These are phyloP conservation scores for Elaeis guineensis DNA, from an alignment of 176 grass and related monocot genomes.

Conservation along the genomic window DNA sequence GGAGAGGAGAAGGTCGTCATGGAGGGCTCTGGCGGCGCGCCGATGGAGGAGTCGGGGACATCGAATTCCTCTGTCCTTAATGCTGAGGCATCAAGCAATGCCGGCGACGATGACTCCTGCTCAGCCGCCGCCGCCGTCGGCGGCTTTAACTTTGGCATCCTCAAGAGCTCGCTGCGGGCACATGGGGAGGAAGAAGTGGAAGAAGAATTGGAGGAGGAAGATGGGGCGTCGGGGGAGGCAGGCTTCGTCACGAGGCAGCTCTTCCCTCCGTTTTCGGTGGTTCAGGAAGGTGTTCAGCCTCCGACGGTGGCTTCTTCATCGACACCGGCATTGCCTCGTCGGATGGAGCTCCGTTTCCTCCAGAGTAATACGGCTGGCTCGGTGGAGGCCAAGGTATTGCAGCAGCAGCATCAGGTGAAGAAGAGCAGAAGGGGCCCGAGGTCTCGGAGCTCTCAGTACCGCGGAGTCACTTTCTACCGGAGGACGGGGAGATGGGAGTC, in stretches of 20 bases:
- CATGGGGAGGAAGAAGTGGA: not conserved
- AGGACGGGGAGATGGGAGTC: conserved; percentile 96
- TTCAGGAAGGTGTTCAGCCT: not conserved
- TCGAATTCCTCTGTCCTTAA: conserved; percentile 57
- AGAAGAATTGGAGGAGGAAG: conserved; percentile 31
- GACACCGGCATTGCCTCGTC: conserved; percentile 9
- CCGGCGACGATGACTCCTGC: not conserved
- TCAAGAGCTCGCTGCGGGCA: conserved; percentile 13
- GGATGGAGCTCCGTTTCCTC: conserved; percentile 16
- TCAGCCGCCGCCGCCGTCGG: conserved; percentile 9
- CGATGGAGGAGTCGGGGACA: conserved; percentile 29
- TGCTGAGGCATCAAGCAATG: too few relatives aligned
- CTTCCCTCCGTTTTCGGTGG: conserved; percentile 22
- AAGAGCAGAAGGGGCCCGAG: conserved; percentile 82
- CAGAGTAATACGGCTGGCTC: not conserved
- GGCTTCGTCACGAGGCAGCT: conserved; percentile 57
- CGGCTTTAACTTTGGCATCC: conserved; percentile 31
- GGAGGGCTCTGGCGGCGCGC: not conserved
- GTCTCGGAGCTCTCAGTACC: conserved; percentile 93
- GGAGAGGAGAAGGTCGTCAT: too few relatives aligned
- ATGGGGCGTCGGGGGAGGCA: conserved; percentile 4
- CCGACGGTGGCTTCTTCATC: conserved; percentile 2
- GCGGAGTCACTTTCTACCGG: conserved; percentile 96
- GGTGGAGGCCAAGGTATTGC: not conserved
- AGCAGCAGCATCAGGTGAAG: conserved; percentile 41